Evolutionary conservation across 345 rosid genomes (phyloP).

Genomic region (Dovyalis caffra): DNA sequence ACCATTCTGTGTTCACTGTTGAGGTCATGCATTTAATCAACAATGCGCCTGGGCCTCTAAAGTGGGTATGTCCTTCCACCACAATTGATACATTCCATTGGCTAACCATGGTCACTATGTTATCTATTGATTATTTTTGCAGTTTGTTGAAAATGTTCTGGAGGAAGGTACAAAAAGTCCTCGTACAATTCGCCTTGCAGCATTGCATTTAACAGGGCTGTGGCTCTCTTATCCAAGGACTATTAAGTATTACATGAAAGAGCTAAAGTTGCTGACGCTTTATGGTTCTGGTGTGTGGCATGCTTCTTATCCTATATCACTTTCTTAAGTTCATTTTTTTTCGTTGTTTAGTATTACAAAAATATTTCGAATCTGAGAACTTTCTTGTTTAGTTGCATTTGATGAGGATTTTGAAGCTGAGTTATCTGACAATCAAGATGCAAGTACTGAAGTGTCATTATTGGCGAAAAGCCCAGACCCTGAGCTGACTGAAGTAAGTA

Average conservation of each 20-base stretch:
- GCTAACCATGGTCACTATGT: background rate
- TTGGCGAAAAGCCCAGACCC: conserved; percentile 66
- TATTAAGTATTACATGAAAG: conserved; percentile 74
- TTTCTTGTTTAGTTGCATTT: conserved; percentile 66
- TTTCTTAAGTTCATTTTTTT: background rate
- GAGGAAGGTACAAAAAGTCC: conserved; percentile 96
- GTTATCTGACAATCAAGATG: conserved; percentile 71
- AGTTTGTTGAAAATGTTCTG: conserved; percentile 82
- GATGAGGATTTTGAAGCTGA: conserved; percentile 99
- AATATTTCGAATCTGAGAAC: background rate
- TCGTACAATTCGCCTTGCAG: conserved; percentile 91
- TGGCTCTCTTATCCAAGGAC: conserved; percentile 71
- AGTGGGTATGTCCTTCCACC: conserved; percentile 60
- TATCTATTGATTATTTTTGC: conserved; percentile 16
- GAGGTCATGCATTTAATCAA: conserved; percentile 63
- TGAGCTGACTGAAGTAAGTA: conserved; percentile 81
- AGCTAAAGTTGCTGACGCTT: conserved; percentile 78
- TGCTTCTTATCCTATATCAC: conserved; percentile 8
- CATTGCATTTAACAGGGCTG: conserved; percentile 90
- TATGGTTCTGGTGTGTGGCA: conserved; percentile 79
- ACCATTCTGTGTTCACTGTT: conserved; percentile 63
- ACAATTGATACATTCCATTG: background rate
- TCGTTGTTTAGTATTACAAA: background rate
- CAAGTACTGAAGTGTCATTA: conserved; percentile 73
- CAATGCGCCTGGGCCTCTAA: conserved; percentile 68